Evolutionary conservation across 208 protist species (phyloP).

Genomic region (Wallacemonas sp.): DNA sequence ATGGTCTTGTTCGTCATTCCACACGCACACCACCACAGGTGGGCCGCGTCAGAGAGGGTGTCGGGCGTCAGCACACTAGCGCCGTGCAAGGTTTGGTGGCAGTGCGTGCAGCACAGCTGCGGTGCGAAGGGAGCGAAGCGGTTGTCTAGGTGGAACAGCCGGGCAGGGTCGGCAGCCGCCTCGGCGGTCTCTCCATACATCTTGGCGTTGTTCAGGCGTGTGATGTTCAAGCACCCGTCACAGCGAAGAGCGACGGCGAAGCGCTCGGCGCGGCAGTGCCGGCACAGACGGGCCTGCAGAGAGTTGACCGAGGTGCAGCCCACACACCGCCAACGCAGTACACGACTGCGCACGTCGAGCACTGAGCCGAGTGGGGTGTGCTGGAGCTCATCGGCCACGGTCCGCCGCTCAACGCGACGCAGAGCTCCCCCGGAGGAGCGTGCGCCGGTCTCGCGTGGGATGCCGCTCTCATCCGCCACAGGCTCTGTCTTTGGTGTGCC

Average conservation of each 20-base stretch:
- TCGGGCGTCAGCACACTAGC: constrained; percentile 19
- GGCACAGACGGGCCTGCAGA: constrained; percentile 40
- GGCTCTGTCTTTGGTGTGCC: too few species aligned
- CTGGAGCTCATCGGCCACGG: constrained; percentile 38
- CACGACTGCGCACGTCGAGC: constrained; percentile 58
- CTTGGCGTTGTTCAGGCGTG: constrained; percentile 34
- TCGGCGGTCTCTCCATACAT: constrained; percentile 26
- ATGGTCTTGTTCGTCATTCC: constrained; percentile 32
- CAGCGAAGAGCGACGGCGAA: constrained; percentile 53
- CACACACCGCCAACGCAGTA: constrained; percentile 62
- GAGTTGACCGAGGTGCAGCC: constrained; percentile 65
- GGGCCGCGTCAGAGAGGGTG: not conserved
- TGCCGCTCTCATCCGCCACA: too few species aligned
- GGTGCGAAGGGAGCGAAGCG: constrained; percentile 35
- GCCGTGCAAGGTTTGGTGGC: constrained; percentile 46
- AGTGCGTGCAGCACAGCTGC: constrained; percentile 38
- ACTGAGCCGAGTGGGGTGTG: constrained; percentile 36
- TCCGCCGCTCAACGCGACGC: not conserved
- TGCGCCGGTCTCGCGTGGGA: not conserved
- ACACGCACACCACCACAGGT: constrained; percentile 72
- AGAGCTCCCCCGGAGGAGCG: not conserved
- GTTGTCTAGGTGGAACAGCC: constrained; percentile 46
- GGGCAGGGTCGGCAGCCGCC: constrained; percentile 14
- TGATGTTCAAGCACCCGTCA: constrained; percentile 23
- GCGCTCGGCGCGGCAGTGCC: constrained; percentile 50